phyloP scores from a whole-genome alignment of 495 filamentous ascomycete genomes.

The Chaetomium cochliodes region DNA sequence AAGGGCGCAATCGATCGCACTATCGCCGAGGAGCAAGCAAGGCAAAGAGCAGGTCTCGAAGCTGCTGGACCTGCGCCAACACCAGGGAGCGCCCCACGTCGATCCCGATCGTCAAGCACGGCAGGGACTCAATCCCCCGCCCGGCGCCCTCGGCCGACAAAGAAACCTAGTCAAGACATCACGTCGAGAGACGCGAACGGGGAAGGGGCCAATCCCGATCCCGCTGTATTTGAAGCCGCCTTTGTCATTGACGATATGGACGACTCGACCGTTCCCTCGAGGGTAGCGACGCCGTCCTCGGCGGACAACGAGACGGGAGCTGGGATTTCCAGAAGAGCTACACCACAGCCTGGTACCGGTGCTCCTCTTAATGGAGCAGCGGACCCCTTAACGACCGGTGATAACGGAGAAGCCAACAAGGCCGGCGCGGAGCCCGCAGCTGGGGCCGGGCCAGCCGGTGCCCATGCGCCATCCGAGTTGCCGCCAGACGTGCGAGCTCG shows the following conservation, averaged over 20 bases:
- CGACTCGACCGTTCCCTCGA: constrained; percentile 50
- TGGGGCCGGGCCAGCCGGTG: background rate
- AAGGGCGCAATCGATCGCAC: constrained; percentile 81
- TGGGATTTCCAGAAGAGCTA: constrained; percentile 30
- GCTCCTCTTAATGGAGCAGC: constrained; percentile 2
- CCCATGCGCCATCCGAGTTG: constrained; percentile 54
- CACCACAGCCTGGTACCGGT: constrained; percentile 28
- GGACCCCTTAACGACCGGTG: background rate
- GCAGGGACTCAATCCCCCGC: constrained; percentile 38
- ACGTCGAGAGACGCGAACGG: constrained; percentile 37
- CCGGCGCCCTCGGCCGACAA: constrained; percentile 43
- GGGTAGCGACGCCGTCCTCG: constrained; percentile 49
- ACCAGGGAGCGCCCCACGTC: constrained; percentile 49
- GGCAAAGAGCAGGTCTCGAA: constrained; percentile 54
- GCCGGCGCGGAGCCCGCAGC: constrained; percentile 15
- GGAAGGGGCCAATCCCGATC: constrained; percentile 63
- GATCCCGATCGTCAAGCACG: constrained; percentile 52
- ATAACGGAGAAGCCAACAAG: constrained; percentile 22
- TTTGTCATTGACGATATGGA: constrained; percentile 77
- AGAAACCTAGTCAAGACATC: constrained; percentile 49
- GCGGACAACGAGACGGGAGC: constrained; percentile 36
- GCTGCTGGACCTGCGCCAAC: constrained; percentile 38
- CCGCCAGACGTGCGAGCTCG: constrained; percentile 69
- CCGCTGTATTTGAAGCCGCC: constrained; percentile 77
- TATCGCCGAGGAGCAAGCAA: constrained; percentile 87